Conservation (phyloP, 139 green algal genomes). For the Pleodorina starrii region DNA sequence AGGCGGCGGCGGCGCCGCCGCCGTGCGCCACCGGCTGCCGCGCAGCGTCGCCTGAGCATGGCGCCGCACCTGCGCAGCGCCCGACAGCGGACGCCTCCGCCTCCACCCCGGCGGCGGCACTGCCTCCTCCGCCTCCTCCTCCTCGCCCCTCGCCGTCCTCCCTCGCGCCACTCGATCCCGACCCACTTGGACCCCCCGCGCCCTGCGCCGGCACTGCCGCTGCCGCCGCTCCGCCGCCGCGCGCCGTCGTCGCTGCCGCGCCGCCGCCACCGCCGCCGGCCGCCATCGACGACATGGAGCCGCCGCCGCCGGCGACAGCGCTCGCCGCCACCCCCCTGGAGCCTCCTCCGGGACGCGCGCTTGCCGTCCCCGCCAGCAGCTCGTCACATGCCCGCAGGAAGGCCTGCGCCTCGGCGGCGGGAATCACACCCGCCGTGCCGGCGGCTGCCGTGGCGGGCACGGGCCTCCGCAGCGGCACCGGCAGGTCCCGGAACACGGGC, state of each 20-base stretch:
- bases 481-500: slow-evolving; percentile 53
- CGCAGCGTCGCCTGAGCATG: not conserved
- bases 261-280: not conserved
- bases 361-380: not conserved
- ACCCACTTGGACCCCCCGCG: not conserved
- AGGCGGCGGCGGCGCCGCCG: too few species aligned
- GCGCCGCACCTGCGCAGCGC: not conserved
- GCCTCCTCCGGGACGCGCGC: not conserved
- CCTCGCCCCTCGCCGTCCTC: not conserved
- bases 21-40: not conserved
- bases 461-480: slow-evolving; percentile 42
- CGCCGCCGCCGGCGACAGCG: not conserved
- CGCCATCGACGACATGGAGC: not conserved
- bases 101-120: too few species aligned
- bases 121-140: too few species aligned
- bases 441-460: not conserved
- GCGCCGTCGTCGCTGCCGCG: not conserved
- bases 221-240: not conserved
- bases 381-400: slow-evolving; percentile 21
- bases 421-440: slow-evolving; percentile 16
- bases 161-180: not conserved
- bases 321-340: not conserved
- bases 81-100: not conserved
- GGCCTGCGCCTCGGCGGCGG: slow-evolving; percentile 10
- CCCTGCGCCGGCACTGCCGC: not conserved